phyloP scores from a whole-genome alignment of 345 rosid species.

The Populus simonii region DNA sequence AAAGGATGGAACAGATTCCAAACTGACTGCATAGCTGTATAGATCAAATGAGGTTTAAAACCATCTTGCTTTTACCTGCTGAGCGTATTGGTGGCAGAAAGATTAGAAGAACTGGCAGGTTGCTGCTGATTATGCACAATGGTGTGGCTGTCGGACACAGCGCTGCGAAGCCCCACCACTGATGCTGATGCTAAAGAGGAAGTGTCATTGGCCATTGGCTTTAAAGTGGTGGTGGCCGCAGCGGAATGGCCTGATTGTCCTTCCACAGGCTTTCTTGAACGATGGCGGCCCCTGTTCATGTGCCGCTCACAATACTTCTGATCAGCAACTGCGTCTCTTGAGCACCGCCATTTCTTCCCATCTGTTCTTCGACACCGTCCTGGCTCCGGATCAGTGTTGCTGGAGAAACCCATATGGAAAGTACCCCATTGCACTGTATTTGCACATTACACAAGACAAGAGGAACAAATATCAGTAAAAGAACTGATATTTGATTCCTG shows the following conservation, averaged over 20 bases:
- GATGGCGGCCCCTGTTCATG: conserved; percentile 98
- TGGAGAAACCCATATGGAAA: conserved; percentile 79
- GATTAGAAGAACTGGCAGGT: conserved; percentile 28
- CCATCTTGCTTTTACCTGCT: conserved; percentile 23
- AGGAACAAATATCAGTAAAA: neutral
- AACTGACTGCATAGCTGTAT: no score
- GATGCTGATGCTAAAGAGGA: conserved; percentile 24
- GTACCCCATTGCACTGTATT: conserved; percentile 67
- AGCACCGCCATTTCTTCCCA: conserved; percentile 99
- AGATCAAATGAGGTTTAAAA: neutral
- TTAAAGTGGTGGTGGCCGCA: conserved; percentile 33
- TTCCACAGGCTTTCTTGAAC: conserved; percentile 99
- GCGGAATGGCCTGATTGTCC: conserved; percentile 79
- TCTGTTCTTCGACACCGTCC: conserved; percentile 97
- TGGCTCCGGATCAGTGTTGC: conserved; percentile 84
- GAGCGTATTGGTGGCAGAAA: conserved; percentile 17
- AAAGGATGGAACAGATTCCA: neutral
- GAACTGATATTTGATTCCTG: neutral
- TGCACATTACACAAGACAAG: neutral
- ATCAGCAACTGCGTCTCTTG: conserved; percentile 84
- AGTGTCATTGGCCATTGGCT: conserved; percentile 23
- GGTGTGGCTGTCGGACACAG: conserved; percentile 37
- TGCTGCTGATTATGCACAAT: conserved; percentile 44
- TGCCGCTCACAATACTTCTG: conserved; percentile 97
- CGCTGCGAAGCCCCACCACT: conserved; percentile 37